A percentile compares a stretch with the other conserved stretches of the same genome.
Conservation (phyloP, 139 green algal genomes). For the Chlamydomonas sp. region DNA sequence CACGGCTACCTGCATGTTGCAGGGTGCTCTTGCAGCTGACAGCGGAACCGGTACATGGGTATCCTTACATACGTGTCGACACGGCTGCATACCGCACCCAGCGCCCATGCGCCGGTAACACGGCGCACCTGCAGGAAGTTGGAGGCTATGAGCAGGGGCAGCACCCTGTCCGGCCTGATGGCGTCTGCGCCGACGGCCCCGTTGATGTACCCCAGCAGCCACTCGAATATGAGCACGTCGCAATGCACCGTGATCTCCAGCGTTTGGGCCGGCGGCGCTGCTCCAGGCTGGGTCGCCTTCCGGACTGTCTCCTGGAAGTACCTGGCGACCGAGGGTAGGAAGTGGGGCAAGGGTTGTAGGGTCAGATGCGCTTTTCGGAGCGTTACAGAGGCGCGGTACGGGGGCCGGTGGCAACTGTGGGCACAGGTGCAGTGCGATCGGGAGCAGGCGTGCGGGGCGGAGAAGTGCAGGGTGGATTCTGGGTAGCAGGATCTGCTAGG, state of each 20-base stretch:
- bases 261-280: not conserved
- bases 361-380: not conserved
- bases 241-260: conserved; percentile 26
- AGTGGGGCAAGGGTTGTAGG: not conserved
- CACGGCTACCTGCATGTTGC: no score
- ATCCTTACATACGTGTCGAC: no score
- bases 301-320: conserved; percentile 6
- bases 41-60: no score
- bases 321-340: not conserved
- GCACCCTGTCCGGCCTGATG: not conserved
- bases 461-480: no score
- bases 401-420: no score
- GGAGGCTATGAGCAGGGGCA: conserved; percentile 9
- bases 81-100: no score
- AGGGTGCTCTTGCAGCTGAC: no score
- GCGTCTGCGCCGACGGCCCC: not conserved
- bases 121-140: conserved; percentile 23
- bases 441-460: no score
- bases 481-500: no score
- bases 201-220: conserved; percentile 15
- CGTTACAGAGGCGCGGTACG: no score
- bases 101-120: no score
- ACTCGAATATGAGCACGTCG: conserved; percentile 18
- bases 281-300: not conserved
- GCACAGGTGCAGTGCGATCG: no score